Evolutionary conservation across 108 stramenopile genomes (phyloP).

Genomic region (Skeletonema potamos): DNA sequence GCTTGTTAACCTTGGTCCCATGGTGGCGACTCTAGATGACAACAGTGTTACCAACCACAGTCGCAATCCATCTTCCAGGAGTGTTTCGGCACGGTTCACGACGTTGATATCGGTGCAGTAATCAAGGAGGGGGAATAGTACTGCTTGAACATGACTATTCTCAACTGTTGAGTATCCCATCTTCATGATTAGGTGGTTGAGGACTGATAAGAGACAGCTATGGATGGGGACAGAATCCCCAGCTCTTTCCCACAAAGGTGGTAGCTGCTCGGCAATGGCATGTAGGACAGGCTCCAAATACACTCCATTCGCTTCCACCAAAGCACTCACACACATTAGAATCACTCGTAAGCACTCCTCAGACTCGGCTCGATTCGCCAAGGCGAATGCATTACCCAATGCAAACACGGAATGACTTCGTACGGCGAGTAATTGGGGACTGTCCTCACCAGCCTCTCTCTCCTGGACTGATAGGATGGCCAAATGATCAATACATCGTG

Average conservation of each 20-base stretch:
- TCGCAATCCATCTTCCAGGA: constrained; percentile 33
- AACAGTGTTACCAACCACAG: constrained; percentile 35
- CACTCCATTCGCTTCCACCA: constrained; percentile 32
- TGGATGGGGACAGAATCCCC: constrained; percentile 36
- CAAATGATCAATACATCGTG: constrained; percentile 29
- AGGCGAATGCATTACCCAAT: constrained; percentile 32
- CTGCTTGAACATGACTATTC: constrained; percentile 31
- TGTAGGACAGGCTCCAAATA: constrained; percentile 26
- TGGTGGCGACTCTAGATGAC: constrained; percentile 23
- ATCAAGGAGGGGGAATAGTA: constrained; percentile 37
- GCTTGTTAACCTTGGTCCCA: constrained; percentile 26
- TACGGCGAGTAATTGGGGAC: constrained; percentile 8
- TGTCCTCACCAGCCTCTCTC: constrained; percentile 8
- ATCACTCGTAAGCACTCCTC: constrained; percentile 29
- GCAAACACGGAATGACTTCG: constrained; percentile 25
- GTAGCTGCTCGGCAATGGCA: constrained; percentile 39
- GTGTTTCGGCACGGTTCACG: constrained; percentile 32
- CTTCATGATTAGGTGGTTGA: constrained; percentile 38
- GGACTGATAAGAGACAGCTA: constrained; percentile 33
- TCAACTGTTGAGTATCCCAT: constrained; percentile 42
- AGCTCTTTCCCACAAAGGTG: constrained; percentile 37
- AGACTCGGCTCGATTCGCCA: constrained; percentile 34
- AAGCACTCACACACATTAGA: constrained; percentile 29
- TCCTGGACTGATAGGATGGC: constrained; percentile 21
- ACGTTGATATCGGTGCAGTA: constrained; percentile 38